A percentile compares a stretch with the other conserved stretches of the same genome.
These are phyloP conservation scores for Diplocarpon rosae DNA, from an alignment of 2,329 filamentous ascomycete genomes.

Conservation along the genomic window DNA sequence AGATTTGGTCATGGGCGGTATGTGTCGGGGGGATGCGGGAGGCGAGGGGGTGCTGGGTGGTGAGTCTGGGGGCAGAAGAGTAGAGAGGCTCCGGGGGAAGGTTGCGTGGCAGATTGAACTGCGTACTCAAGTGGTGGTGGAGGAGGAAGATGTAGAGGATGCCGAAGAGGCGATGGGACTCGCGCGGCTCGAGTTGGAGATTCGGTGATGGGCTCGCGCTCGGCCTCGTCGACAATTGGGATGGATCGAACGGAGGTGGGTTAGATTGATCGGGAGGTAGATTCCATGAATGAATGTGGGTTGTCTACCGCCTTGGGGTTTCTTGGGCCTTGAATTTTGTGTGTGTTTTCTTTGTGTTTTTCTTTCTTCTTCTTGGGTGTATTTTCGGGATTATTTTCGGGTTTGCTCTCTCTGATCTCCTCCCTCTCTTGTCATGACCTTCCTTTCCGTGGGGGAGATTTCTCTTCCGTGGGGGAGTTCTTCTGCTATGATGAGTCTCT, in stretches of 20 bases:
- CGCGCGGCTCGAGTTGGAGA: constrained; percentile 31
- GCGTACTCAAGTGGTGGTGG: background rate
- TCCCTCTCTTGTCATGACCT: too few species aligned
- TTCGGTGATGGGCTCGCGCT: constrained; percentile 9
- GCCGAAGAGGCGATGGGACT: constrained; percentile 30
- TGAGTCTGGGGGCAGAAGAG: background rate
- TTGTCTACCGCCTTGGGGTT: background rate
- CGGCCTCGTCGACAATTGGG: too few species aligned
- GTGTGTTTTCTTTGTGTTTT: too few species aligned
- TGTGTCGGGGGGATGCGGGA: too few species aligned
- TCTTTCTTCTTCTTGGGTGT: background rate
- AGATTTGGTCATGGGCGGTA: too few species aligned
- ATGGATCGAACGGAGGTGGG: background rate
- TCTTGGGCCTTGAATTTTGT: background rate
- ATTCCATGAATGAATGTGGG: background rate
- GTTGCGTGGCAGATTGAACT: constrained; percentile 4
- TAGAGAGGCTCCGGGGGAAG: constrained; percentile 5
- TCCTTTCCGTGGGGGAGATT: too few species aligned
- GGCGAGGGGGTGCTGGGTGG: too few species aligned
- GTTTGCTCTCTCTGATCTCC: too few species aligned
- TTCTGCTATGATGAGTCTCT: too few species aligned
- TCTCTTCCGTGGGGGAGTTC: too few species aligned
- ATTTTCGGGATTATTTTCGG: too few species aligned
- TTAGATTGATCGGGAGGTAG: background rate
- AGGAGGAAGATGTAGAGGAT: constrained; percentile 12